A percentile compares a stretch with the other conserved stretches of the same genome.
Evolutionary conservation across 192 early-diverging fungal species (phyloP).

Genomic region (Rhizophagus sp.): DNA sequence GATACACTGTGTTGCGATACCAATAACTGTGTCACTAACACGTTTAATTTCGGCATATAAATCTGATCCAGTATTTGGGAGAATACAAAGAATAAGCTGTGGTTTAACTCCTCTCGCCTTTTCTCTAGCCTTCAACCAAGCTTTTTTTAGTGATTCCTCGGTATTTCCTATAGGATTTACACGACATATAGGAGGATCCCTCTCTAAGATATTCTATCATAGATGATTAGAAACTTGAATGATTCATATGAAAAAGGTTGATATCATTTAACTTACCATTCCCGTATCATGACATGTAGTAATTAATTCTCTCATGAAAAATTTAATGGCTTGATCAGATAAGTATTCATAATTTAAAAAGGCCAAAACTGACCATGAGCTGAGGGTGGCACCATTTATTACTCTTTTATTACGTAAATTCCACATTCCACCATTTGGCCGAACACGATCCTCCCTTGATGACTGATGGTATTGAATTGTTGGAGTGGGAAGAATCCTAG

Average conservation of each 20-base stretch:
- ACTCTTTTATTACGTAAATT: conserved; percentile 83
- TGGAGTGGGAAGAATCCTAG: conserved; percentile 80
- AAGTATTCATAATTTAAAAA: conserved; percentile 36
- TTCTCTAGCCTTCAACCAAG: conserved; percentile 29
- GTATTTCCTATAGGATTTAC: too few relatives aligned
- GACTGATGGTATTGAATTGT: conserved; percentile 62
- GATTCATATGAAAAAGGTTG: too few relatives aligned
- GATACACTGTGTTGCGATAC: conserved; percentile 90
- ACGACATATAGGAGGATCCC: too few relatives aligned
- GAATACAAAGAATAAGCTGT: conserved; percentile 77
- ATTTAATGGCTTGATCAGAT: too few relatives aligned
- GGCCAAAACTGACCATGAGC: conserved; percentile 78
- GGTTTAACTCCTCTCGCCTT: conserved; percentile 45
- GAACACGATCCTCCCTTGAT: conserved; percentile 47
- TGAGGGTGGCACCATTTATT: conserved; percentile 67
- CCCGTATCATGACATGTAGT: too few relatives aligned
- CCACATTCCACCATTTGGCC: conserved; percentile 76
- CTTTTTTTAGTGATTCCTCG: too few relatives aligned
- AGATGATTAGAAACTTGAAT: too few relatives aligned
- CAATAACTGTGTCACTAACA: conserved; percentile 84
- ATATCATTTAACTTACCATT: too few relatives aligned
- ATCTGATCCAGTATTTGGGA: conserved; percentile 56
- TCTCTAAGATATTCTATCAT: too few relatives aligned
- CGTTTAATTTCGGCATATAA: conserved; percentile 76
- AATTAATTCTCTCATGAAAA: too few relatives aligned